phyloP scores from a whole-genome alignment of 2,329 filamentous ascomycete genomes.

The Cordyceps cateniannulata region DNA sequence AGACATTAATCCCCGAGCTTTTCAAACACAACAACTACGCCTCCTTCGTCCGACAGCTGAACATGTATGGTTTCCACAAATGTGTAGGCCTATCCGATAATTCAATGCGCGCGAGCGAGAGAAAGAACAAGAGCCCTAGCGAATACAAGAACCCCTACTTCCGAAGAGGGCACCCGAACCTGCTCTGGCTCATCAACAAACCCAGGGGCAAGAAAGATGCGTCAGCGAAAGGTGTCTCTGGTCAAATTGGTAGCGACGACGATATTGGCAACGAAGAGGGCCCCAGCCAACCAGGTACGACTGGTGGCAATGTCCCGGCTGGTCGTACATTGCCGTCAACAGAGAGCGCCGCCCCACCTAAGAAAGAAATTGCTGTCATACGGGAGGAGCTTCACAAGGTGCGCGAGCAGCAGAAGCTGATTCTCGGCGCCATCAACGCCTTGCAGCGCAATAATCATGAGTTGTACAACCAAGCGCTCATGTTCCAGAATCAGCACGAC shows the following conservation, averaged over 20 bases:
- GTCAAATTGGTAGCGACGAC: constrained; percentile 64
- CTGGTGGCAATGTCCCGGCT: not conserved
- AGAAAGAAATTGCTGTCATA: constrained; percentile 71
- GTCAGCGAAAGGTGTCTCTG: constrained; percentile 51
- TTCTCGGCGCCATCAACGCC: constrained; percentile 73
- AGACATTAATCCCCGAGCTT: constrained; percentile 90
- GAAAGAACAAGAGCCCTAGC: constrained; percentile 95
- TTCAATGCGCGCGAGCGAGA: constrained; percentile 93
- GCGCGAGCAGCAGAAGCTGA: constrained; percentile 79
- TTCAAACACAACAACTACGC: constrained; percentile 99
- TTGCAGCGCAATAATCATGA: constrained; percentile 82
- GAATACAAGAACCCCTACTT: constrained; percentile 98
- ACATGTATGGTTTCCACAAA: constrained; percentile 99
- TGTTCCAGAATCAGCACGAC: constrained; percentile 86
- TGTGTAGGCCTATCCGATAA: constrained; percentile 89
- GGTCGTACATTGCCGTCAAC: constrained; percentile 34
- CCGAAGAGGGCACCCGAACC: constrained; percentile 81
- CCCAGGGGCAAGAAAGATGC: constrained; percentile 60
- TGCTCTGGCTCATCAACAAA: constrained; percentile 95
- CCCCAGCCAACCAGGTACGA: constrained; percentile 18
- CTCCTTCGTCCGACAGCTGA: constrained; percentile 89
- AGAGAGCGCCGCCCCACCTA: constrained; percentile 44
- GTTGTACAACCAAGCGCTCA: constrained; percentile 78
- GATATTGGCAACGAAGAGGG: constrained; percentile 39
- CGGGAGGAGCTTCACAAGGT: constrained; percentile 76